phyloP scores from a whole-genome alignment of 2,329 filamentous ascomycete species.

The Stagonosporopsis chrysanthemi region DNA sequence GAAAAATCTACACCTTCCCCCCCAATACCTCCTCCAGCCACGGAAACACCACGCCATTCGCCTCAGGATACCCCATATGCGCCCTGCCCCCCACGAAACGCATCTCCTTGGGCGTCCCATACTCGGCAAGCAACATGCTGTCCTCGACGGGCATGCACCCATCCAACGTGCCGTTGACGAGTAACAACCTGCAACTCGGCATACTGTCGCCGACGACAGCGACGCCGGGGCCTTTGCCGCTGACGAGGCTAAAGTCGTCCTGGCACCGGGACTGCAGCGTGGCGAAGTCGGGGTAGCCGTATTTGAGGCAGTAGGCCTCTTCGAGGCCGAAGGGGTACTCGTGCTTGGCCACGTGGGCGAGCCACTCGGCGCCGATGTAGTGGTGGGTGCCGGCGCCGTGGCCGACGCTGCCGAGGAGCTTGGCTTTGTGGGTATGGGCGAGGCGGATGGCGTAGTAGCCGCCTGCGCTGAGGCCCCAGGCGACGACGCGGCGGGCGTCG shows the following conservation, averaged over 20 bases:
- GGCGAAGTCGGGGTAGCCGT: conserved; percentile 45
- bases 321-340: conserved; percentile 67
- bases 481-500: conserved; percentile 56
- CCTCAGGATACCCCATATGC: conserved; percentile 57
- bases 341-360: conserved; percentile 59
- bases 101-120: conserved; percentile 62
- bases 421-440: conserved; percentile 62
- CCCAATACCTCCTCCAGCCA: conserved; percentile 44
- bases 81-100: conserved; percentile 53
- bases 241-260: conserved; percentile 61
- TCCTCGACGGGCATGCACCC: conserved; percentile 69
- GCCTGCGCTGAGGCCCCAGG: conserved; percentile 65
- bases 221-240: conserved; percentile 60
- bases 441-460: conserved; percentile 65
- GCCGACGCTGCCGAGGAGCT: conserved; percentile 58
- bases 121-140: conserved; percentile 60
- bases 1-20: not conserved
- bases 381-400: conserved; percentile 64
- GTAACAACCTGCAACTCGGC: conserved; percentile 57
- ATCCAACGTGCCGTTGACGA: conserved; percentile 65
- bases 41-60: conserved; percentile 40
- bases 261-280: conserved; percentile 57
- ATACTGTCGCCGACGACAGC: conserved; percentile 47
- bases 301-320: conserved; percentile 58
- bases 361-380: conserved; percentile 64